Percentiles rank a stretch among this genome's conserved stretches.
phyloP scores from a whole-genome alignment of 768 basidiomycete genomes.

The Amyloporia xantha region DNA sequence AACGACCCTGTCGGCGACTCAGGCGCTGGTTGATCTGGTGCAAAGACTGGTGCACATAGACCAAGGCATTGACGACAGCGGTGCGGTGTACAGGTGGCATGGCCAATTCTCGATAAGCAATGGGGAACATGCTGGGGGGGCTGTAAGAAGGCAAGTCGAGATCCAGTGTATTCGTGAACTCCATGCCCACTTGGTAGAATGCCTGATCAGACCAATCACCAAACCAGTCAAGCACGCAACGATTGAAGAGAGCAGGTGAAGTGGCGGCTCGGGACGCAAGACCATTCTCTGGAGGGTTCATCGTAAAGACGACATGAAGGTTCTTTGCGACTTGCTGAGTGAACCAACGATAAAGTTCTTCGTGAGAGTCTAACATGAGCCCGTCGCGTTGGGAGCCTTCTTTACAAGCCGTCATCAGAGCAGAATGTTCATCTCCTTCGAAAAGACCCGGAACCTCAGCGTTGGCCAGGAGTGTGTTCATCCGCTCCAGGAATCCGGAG shows the following conservation, averaged over 20 bases:
- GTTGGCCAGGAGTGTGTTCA: slow-evolving; percentile 98
- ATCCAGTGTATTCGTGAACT: slow-evolving; percentile 92
- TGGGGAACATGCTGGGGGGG: slow-evolving; percentile 79
- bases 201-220: slow-evolving; percentile 99
- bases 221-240: slow-evolving; percentile 99
- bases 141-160: slow-evolving; percentile 80
- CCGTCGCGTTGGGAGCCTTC: slow-evolving; percentile 99
- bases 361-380: slow-evolving; percentile 95
- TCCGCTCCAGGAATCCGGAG: slow-evolving; percentile 98
- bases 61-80: slow-evolving; percentile 90
- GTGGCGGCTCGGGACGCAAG: slow-evolving; percentile 94
- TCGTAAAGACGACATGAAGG: slow-evolving; percentile 97
- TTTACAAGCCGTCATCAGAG: slow-evolving; percentile 98
- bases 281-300: slow-evolving; percentile 97
- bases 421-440: slow-evolving; percentile 98
- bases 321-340: slow-evolving; percentile 98
- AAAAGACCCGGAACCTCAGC: slow-evolving; percentile 99
- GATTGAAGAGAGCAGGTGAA: slow-evolving; percentile 96
- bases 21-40: slow-evolving; percentile 86
- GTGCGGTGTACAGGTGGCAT: slow-evolving; percentile 87
- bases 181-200: slow-evolving; percentile 95
- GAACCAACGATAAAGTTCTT: slow-evolving; percentile 98
- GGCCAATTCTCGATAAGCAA: slow-evolving; percentile 76
- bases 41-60: slow-evolving; percentile 85
- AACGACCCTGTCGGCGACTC: slow-evolving; percentile 88